Evolutionary conservation across 2,329 filamentous ascomycete genomes (phyloP), one percentile per base, ranked within the genome.

Genomic region (Didymella arachidicola): DNA sequence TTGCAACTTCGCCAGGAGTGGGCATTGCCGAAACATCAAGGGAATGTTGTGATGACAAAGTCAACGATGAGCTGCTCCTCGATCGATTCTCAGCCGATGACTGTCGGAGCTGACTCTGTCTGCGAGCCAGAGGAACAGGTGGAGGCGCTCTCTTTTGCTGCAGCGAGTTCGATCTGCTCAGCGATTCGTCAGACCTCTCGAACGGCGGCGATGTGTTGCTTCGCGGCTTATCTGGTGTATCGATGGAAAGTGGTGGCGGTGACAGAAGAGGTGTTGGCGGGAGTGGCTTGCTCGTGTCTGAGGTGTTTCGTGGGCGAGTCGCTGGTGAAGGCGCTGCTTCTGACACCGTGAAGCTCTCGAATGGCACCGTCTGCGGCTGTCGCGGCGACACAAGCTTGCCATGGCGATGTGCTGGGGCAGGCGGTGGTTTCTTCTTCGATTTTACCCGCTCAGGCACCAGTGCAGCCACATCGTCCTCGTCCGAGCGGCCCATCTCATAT

Each of bases 351-450:
- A 77, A 74, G 39, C 69, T 72, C 18, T 71, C 69, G 36, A 76
- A 77, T 2, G 75, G 67, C 7, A 75, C 72, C 18, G 63, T 76
- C 71, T 72, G 77, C 57, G 71, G 79, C 65, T 58, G 81, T 77
- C 78, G 59, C 65, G 68, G 74, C 64, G 83, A 86, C 63, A 94
- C 89, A 18, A 88, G 82, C 75, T 89, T 93, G 4, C 92, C 92
- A 77, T 93, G 90, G 53, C 90, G 86, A 50, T 89, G 92, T 71
- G 85, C 92, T 11, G 90, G 90, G 7, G 74, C 69, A 22, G 75
- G 76, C 1, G 89, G 89, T 5, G 91, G 90, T 14, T 89, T 89
- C 62, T 86, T 86, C 76, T 86, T 87, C 71, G 89, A 90, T 63
- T 82, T 79, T 39, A 79, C 72, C 47, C 50, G 71, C 47, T 72